These are phyloP conservation scores for Posidonia australis DNA, from an alignment of 106 monocot genomes.

Conservation along the genomic window DNA sequence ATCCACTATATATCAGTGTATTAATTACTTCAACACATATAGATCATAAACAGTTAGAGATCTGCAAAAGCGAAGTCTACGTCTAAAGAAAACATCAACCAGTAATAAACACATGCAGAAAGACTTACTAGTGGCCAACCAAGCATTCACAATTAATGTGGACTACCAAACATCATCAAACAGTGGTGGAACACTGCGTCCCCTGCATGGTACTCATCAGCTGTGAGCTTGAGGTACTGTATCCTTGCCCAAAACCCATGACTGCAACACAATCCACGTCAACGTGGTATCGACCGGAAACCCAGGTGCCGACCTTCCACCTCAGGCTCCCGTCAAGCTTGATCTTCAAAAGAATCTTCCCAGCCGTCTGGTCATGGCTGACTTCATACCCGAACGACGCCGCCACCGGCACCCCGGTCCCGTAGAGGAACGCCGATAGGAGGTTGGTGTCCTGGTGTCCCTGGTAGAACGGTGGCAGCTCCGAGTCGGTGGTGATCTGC, in stretches of 20 bases:
- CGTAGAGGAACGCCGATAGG: constrained; percentile 37
- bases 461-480: constrained; percentile 55
- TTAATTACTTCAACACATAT: too few relatives aligned
- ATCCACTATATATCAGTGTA: too few relatives aligned
- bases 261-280: constrained; percentile 50
- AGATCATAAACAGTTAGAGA: too few relatives aligned
- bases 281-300: constrained; percentile 44
- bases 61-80: too few relatives aligned
- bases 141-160: neutral
- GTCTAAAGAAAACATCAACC: too few relatives aligned
- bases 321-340: constrained; percentile 46
- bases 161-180: constrained; percentile 6
- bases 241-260: constrained; percentile 15
- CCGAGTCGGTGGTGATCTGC: constrained; percentile 38
- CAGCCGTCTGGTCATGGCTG: constrained; percentile 33
- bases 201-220: constrained; percentile 32
- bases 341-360: constrained; percentile 26
- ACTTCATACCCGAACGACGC: constrained; percentile 36
- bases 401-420: constrained; percentile 27
- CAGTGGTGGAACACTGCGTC: constrained; percentile 38
- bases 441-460: constrained; percentile 40
- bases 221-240: neutral
- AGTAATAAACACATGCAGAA: neutral
- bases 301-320: constrained; percentile 78
- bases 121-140: neutral